Conservation (phyloP, 2,329 filamentous ascomycete genomes). For the Trichoderma hamatum region DNA sequence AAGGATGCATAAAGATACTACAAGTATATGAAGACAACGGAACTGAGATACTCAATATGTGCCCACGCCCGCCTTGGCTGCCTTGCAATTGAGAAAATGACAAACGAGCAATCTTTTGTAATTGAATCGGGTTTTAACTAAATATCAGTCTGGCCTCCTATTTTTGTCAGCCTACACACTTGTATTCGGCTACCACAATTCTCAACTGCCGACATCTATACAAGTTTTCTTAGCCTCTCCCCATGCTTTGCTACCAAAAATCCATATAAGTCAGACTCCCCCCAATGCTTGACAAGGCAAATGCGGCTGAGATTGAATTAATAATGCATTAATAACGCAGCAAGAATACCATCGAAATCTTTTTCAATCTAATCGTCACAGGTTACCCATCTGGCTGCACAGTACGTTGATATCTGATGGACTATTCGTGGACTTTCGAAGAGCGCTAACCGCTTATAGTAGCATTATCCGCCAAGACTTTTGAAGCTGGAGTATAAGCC, state of each 20-base stretch:
- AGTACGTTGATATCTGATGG: not conserved
- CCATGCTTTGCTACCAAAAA: not conserved
- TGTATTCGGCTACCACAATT: not conserved
- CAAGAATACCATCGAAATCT: not conserved
- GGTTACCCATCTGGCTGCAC: not conserved
- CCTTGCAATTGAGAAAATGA: not conserved
- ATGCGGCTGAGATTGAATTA: not conserved
- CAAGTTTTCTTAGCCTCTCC: not conserved
- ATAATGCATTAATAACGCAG: slow-evolving; percentile 5
- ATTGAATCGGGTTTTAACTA: not conserved
- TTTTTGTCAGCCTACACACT: no score
- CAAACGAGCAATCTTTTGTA: not conserved
- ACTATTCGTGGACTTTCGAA: not conserved
- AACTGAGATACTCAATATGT: not conserved
- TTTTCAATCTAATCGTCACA: not conserved
- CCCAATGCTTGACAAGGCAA: not conserved
- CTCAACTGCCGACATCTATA: not conserved
- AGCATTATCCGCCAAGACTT: slow-evolving; percentile 21
- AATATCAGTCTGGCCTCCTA: not conserved
- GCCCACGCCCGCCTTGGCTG: not conserved
- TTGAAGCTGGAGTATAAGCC: not conserved
- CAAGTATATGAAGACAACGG: not conserved
- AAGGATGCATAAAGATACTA: not conserved
- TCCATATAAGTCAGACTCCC: not conserved
- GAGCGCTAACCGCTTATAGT: slow-evolving; percentile 7